Evolutionary conservation across 2,329 filamentous ascomycete genomes (phyloP).

Genomic region (Pseudophaeomoniella oleicola): DNA sequence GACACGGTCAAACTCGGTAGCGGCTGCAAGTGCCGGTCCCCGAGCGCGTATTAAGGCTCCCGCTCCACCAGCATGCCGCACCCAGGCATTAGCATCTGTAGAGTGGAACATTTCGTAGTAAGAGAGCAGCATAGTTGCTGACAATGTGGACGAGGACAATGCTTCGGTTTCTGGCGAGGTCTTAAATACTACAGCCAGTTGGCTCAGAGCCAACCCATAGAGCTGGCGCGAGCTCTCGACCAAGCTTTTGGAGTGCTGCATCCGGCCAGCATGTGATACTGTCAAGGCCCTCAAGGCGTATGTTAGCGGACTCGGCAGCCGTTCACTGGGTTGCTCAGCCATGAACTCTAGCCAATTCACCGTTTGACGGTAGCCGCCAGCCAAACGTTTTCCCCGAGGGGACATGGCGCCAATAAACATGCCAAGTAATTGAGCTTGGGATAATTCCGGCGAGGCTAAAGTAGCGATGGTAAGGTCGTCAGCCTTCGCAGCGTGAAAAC

Average conservation of each 20-base stretch:
- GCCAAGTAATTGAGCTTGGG: neutral
- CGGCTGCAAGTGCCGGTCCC: conserved; percentile 15
- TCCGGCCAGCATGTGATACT: conserved; percentile 15
- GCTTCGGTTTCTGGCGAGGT: neutral
- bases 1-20: conserved; percentile 19
- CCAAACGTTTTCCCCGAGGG: neutral
- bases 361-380: neutral
- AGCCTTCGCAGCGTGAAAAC: too few species aligned
- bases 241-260: conserved; percentile 10
- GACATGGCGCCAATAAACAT: neutral
- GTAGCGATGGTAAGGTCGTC: too few species aligned
- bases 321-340: neutral
- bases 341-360: neutral
- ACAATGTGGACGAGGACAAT: conserved; percentile 12
- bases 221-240: conserved; percentile 16
- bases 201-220: conserved; percentile 17
- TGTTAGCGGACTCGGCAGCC: conserved; percentile 14
- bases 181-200: neutral
- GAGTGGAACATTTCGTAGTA: conserved; percentile 22
- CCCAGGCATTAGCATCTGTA: conserved; percentile 21
- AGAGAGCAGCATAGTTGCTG: conserved; percentile 19
- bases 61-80: conserved; percentile 21
- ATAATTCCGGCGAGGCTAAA: neutral
- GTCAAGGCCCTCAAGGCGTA: conserved; percentile 17
- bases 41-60: conserved; percentile 19